phyloP scores from a whole-genome alignment of 2,329 filamentous ascomycete species.

The Nemania diffusa region DNA sequence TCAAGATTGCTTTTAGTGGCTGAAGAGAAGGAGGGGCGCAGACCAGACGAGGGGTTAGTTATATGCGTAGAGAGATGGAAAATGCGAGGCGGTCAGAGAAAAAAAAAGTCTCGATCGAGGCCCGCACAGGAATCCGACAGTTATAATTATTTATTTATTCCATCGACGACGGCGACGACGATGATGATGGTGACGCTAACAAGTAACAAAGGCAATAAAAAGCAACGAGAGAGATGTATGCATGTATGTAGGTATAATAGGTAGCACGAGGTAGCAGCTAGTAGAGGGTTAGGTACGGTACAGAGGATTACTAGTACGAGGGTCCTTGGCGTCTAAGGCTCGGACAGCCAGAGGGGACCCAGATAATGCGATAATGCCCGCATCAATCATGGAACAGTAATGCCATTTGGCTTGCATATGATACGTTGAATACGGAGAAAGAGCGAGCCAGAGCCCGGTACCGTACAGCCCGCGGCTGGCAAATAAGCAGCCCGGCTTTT shows the following conservation, averaged over 20 bases:
- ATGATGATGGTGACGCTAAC: neutral
- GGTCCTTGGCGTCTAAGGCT: slow-evolving; percentile 3
- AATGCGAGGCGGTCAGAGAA: neutral
- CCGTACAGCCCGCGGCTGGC: neutral
- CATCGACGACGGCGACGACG: neutral
- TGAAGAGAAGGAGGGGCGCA: neutral
- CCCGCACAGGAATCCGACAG: neutral
- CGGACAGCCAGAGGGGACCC: slow-evolving; percentile 6
- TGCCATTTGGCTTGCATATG: slow-evolving; percentile 27
- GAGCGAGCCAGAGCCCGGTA: neutral
- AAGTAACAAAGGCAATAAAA: neutral
- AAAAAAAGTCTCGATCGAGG: neutral
- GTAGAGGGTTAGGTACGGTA: neutral
- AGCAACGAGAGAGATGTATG: neutral
- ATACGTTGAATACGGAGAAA: slow-evolving; percentile 23
- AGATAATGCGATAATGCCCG: neutral
- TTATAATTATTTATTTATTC: no score
- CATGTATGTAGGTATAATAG: neutral
- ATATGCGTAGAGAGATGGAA: neutral
- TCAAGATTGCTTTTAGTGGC: neutral
- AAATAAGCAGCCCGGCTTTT: neutral
- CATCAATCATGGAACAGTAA: slow-evolving; percentile 30
- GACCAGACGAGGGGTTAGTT: neutral
- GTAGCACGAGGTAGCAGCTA: neutral
- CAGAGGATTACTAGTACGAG: slow-evolving; percentile 24